Evolutionary conservation across 2,329 filamentous ascomycete genomes (phyloP), one percentile per base, ranked within the genome.

Genomic region (Fusarium tuaranense): DNA sequence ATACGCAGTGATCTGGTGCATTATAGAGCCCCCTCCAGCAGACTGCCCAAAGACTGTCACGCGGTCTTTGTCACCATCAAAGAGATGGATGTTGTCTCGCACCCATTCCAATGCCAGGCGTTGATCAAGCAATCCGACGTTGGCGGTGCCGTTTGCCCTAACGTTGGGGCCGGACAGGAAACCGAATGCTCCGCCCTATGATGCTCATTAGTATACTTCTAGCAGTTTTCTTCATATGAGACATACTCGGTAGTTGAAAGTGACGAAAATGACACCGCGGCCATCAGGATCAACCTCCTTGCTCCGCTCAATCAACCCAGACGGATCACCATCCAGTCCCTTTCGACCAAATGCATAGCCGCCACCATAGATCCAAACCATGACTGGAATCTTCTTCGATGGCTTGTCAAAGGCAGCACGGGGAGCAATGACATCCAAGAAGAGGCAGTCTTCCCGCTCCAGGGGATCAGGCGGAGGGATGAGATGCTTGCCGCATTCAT

Each of bases 51-150:
- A 57, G 25, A 68, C 13, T 27, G 69, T 63, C 36, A 90, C 86
- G 10, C 85, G 83, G 2, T 72, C 72, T 0, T 82, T 82, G 59
- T 89, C 84, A 10, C 88, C 87, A 1, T 88, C 88, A 67, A 90
- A 90, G 4, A 81, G 72, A 34, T 80, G 70, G 48, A 90, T 88
- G 68, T 89, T 79, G 3, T 82, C 81, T 44, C 88, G 84, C 1
- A 89, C 84, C 87, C 88, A 90, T 71, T 84, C 71, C 0, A 90
- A 79, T 0, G 85, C 86, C 8, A 84, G 83, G 32, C 84, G 82
- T 72, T 88, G 86, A 70, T 89, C 88, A 0, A 87, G 78, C 0
- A 89, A 76, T 0, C 88, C 88, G 0, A 84, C 86, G 67, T 90
- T 90, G 7, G 87, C 22, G 3, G 39, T 58, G 1, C 58, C 63